Evolutionary conservation across 441 rosid genomes (phyloP).

Genomic region (Erysimum cheiri): DNA sequence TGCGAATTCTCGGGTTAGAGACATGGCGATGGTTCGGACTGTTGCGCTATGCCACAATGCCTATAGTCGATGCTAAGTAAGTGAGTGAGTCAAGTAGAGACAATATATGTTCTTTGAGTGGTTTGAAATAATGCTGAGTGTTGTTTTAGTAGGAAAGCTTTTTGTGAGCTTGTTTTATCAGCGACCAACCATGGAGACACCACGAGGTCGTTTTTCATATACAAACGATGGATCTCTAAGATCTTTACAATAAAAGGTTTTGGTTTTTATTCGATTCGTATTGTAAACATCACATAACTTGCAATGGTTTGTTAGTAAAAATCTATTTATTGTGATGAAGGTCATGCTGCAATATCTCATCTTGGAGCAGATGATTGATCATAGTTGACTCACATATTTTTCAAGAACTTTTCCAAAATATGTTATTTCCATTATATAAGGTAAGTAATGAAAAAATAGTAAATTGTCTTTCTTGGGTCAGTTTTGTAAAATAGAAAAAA

Average conservation of each 20-base stretch:
- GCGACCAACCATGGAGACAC: constrained; percentile 76
- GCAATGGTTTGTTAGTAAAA: background rate
- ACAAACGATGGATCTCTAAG: constrained; percentile 74
- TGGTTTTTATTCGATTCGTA: constrained; percentile 1
- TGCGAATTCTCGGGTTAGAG: constrained; percentile 78
- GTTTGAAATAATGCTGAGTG: background rate
- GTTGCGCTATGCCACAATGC: constrained; percentile 85
- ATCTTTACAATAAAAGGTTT: constrained; percentile 71
- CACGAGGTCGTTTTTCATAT: constrained; percentile 72
- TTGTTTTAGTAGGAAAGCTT: constrained; percentile 49
- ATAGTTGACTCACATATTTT: too few species aligned
- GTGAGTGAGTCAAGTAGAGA: constrained; percentile 15
- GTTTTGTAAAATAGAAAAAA: background rate
- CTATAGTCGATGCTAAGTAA: constrained; percentile 68
- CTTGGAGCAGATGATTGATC: constrained; percentile 36
- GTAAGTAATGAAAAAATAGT: background rate
- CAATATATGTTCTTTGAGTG: too few species aligned
- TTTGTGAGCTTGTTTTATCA: constrained; percentile 66
- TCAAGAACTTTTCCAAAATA: too few species aligned
- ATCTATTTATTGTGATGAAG: constrained; percentile 41
- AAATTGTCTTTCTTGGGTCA: too few species aligned
- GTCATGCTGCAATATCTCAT: constrained; percentile 50
- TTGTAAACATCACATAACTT: background rate
- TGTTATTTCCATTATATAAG: too few species aligned
- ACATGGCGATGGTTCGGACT: constrained; percentile 77